phyloP scores from a whole-genome alignment of 1,139 yeast species.

The Taphrina confusa region DNA sequence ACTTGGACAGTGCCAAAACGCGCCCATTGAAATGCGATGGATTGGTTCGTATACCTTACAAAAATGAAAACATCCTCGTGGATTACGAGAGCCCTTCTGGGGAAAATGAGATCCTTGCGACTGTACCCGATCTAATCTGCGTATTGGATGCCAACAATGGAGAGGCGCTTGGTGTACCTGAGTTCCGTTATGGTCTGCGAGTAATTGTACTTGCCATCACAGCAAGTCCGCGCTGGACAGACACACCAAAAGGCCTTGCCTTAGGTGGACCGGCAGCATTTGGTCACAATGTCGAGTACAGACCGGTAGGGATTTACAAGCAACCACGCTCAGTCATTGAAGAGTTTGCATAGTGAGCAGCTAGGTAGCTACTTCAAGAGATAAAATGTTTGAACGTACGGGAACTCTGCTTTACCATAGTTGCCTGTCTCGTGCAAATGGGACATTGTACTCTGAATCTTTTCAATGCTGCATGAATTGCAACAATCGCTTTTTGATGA shows the following conservation, averaged over 20 bases:
- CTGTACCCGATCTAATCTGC: conserved; percentile 55
- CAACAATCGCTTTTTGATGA: conserved; percentile 20
- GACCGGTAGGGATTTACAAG: conserved; percentile 48
- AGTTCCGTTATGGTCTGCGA: conserved; percentile 52
- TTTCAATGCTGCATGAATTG: conserved; percentile 24
- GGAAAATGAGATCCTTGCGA: conserved; percentile 45
- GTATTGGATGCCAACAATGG: conserved; percentile 52
- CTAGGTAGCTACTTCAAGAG: too few relatives aligned
- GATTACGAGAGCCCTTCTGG: conserved; percentile 40
- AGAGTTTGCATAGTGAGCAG: too few relatives aligned
- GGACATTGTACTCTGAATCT: background rate
- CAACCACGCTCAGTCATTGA: conserved; percentile 51
- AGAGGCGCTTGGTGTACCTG: conserved; percentile 55
- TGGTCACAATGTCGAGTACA: conserved; percentile 49
- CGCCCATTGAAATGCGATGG: conserved; percentile 40
- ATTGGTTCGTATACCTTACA: conserved; percentile 49
- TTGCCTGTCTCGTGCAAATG: too few relatives aligned
- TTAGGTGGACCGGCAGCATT: conserved; percentile 52
- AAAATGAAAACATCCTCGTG: conserved; percentile 53
- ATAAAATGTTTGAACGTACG: too few relatives aligned
- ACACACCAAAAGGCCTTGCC: conserved; percentile 47
- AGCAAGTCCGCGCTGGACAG: conserved; percentile 51
- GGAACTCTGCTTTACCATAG: too few relatives aligned
- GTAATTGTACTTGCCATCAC: conserved; percentile 52
- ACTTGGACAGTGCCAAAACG: conserved; percentile 38